These are phyloP conservation scores for Mortierella sp. DNA, from an alignment of 371 early-diverging fungal genomes.

Conservation along the genomic window DNA sequence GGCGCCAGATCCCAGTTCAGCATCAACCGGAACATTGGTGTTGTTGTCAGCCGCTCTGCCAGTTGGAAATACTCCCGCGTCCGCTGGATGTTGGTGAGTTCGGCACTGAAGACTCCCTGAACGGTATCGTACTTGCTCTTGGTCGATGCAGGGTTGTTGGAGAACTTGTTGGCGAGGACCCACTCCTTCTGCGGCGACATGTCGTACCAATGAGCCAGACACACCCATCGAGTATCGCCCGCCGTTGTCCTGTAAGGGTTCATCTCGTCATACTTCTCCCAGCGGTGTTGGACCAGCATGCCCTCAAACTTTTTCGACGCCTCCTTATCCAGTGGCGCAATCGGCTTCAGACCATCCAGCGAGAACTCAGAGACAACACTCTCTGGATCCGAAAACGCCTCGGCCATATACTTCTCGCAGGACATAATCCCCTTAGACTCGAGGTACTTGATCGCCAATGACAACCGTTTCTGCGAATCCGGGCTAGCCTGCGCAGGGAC, in stretches of 20 bases:
- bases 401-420: slow-evolving; percentile 1
- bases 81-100: slow-evolving; percentile 23
- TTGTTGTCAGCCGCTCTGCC: slow-evolving; percentile 28
- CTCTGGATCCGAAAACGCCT: neutral
- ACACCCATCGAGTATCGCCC: slow-evolving; percentile 35
- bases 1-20: slow-evolving; percentile 44
- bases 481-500: slow-evolving; percentile 23
- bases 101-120: slow-evolving; percentile 28
- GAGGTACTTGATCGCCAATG: slow-evolving; percentile 2
- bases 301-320: slow-evolving; percentile 5
- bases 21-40: slow-evolving; percentile 26
- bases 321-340: slow-evolving; percentile 7
- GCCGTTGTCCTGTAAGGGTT: slow-evolving; percentile 23
- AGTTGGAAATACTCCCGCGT: slow-evolving; percentile 29
- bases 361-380: slow-evolving; percentile 3
- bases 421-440: neutral
- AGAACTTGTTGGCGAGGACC: slow-evolving; percentile 20
- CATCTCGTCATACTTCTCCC: slow-evolving; percentile 10
- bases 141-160: slow-evolving; percentile 15
- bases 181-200: slow-evolving; percentile 19
- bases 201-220: slow-evolving; percentile 18
- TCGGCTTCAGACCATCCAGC: slow-evolving; percentile 5
- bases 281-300: slow-evolving; percentile 9
- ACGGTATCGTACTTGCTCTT: slow-evolving; percentile 18
- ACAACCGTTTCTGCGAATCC: slow-evolving; percentile 6